Percentiles rank a stretch among this genome's conserved stretches.
Conservation (phyloP, 768 basidiomycete genomes). For the Boletus rufocinnamomeus region DNA sequence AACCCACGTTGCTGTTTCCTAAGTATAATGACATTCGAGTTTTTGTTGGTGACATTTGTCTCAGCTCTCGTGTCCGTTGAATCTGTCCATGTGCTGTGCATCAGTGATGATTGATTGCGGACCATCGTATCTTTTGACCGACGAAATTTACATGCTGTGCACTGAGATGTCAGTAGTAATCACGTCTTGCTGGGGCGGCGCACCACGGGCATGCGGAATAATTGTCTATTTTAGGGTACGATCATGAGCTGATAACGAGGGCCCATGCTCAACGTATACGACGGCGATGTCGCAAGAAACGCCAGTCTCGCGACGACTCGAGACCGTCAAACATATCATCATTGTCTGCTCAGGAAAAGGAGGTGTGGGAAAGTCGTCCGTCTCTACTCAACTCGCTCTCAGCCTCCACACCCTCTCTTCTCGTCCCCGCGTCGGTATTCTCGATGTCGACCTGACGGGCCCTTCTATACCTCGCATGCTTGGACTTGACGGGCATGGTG, state of each 20-base stretch:
- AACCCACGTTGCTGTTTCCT: background rate
- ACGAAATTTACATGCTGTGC: too few species aligned
- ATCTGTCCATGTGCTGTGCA: too few species aligned
- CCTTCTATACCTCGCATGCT: conserved; percentile 96
- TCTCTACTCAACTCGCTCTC: conserved; percentile 88
- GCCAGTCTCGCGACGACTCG: conserved; percentile 70
- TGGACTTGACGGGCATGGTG: conserved; percentile 81
- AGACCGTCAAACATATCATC: conserved; percentile 79
- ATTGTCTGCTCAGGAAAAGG: conserved; percentile 97
- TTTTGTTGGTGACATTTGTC: background rate
- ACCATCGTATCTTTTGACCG: too few species aligned
- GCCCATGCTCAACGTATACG: too few species aligned
- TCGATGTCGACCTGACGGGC: conserved; percentile 93
- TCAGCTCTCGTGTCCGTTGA: too few species aligned
- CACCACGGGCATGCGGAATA: too few species aligned
- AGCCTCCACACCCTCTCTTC: conserved; percentile 74
- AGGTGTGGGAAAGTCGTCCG: conserved; percentile 98
- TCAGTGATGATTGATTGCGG: too few species aligned
- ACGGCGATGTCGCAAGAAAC: conserved; percentile 43
- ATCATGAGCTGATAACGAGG: background rate
- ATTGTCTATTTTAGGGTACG: background rate
- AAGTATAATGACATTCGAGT: conserved; percentile 10
- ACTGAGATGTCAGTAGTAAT: too few species aligned
- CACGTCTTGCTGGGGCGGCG: too few species aligned
- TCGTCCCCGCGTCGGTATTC: conserved; percentile 75